Evolutionary conservation across 2,329 filamentous ascomycete genomes (phyloP), one percentile per base, ranked within the genome.

Genomic region (Cladophialophora chaetospira): DNA sequence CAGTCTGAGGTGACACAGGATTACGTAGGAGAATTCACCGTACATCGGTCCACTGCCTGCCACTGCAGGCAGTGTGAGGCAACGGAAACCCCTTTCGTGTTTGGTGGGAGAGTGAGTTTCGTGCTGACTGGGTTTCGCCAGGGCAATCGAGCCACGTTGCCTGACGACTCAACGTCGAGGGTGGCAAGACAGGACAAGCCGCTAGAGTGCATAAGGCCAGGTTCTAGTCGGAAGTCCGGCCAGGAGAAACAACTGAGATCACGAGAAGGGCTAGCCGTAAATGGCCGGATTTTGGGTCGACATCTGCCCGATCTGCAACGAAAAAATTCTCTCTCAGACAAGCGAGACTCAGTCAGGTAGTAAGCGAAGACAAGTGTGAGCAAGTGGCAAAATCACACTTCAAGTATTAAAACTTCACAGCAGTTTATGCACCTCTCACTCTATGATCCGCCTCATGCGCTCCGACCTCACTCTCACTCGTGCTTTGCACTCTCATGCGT

Each of bases 21-120:
- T 62, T 62, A 62, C 60, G 60, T 62, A 60, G 35, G 60, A 62
- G 51, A 57, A 54, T 57, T 53, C 46, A 28, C 29, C 36, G 43
- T 35, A 38, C 36, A 26, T 45, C 46, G 23, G 36, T 40, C 6
- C 35, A 38, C 35, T n/a, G 11, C 33, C 35, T 29, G 40, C 45
- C 26, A 42, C n/a, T n/a, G 46, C 52, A 19, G 47, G 43, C 31
- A 29, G 25, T 44, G 42, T 58, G 53, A 56, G 60, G 45, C 48
- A 43, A 46, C 49, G 46, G 26, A 36, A 43, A 43, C 36, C 46
- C 29, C 40, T 29, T 50, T 29, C 29, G 43, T 46, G 49, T 44
- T 44, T 17, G 43, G 36, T 43, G 31, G 28, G 15, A 43, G 33
- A 28, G 42, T 19, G 31, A 42, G 42, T 40, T 42, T 25, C 17